Percentiles rank a stretch among this genome's conserved stretches.
These are phyloP conservation scores for Xylona heveae DNA, from an alignment of 495 filamentous ascomycete genomes.

Conservation along the genomic window DNA sequence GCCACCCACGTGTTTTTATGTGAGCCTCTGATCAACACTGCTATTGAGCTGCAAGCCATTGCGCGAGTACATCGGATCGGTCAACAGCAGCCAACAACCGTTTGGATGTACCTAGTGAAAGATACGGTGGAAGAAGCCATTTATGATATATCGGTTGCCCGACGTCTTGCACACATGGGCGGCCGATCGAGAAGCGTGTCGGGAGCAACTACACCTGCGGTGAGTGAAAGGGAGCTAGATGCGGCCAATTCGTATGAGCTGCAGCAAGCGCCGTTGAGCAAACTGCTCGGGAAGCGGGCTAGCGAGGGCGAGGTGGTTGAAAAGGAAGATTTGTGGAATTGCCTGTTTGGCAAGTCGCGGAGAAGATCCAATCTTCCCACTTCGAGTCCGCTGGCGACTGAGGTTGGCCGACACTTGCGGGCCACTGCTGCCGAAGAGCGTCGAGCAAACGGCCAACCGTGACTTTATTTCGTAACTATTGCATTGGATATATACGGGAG, in stretches of 20 bases:
- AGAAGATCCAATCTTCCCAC: too few relatives aligned
- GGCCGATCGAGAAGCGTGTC: constrained; percentile 15
- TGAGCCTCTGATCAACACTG: constrained; percentile 81
- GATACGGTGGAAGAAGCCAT: constrained; percentile 82
- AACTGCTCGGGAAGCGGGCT: constrained; percentile 44
- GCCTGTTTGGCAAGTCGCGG: too few relatives aligned
- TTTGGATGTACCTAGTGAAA: constrained; percentile 83
- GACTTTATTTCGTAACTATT: too few relatives aligned
- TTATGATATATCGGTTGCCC: constrained; percentile 58
- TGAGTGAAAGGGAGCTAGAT: constrained; percentile 39
- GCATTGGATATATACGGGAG: too few relatives aligned
- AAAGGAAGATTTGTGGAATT: constrained; percentile 70
- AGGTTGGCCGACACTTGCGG: too few relatives aligned
- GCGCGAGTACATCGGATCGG: constrained; percentile 88
- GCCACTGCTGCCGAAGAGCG: too few relatives aligned
- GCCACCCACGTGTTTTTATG: constrained; percentile 89
- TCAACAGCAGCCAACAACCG: constrained; percentile 67
- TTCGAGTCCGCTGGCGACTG: too few relatives aligned
- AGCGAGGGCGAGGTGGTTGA: constrained; percentile 65
- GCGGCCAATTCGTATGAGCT: constrained; percentile 68
- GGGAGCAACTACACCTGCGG: constrained; percentile 12
- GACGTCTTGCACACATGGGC: constrained; percentile 57
- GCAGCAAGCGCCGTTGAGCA: constrained; percentile 40
- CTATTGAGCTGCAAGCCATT: constrained; percentile 84
- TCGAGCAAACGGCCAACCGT: too few relatives aligned